Evolutionary conservation across 192 early-diverging fungal genomes (phyloP), one percentile per base, ranked within the genome.

Genomic region (Mortierella alpina): DNA sequence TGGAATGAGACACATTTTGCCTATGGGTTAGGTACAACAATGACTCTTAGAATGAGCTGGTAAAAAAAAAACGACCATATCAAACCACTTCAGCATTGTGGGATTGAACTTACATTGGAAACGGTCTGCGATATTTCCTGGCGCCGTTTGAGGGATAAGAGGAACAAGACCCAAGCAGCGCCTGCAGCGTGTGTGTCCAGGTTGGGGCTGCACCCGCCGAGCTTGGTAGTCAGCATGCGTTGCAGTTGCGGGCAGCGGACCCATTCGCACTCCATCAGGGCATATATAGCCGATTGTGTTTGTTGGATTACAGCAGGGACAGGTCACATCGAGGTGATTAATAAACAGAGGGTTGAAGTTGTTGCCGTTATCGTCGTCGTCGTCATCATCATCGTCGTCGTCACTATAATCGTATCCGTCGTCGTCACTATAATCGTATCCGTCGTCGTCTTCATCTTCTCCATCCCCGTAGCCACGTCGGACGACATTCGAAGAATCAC

Each of bases 271-370:
- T 0, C 20, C 70, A 47, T 39, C 54, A 0, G 82, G 60, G 23
- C 82, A 83, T 3, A 52, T 40, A 39, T 72, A 75, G 17, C 82
- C 82, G 23, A 66, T 15, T 17, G 44, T 61, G 73, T 83, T 83
- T 47, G 56, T 61, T 10, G 64, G 56, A 31, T 62, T 47, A 42
- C 82, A 83, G 41, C 73, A 83, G 10, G 73, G 82, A n/a, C 82
- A 83, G 11, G 40, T 63, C 12, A 40, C 39, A 1, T 57, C 68
- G 8, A 40, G 47, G 2, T 42, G 18, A 22, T 50, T 14, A 15
- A 59, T 63, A 3, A 41, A 46, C 8, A 40, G 15, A 18, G 54
- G 57, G 49, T 57, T 18, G 11, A 66, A 41, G n/a, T 65, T 64
- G 14, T 65, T 5, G 15, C 63, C 58, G 10, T 41, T 18, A 52